Evolutionary conservation across 139 green algal genomes (phyloP), one percentile per base, ranked within the genome.

Genomic region (Chlorella sp.): DNA sequence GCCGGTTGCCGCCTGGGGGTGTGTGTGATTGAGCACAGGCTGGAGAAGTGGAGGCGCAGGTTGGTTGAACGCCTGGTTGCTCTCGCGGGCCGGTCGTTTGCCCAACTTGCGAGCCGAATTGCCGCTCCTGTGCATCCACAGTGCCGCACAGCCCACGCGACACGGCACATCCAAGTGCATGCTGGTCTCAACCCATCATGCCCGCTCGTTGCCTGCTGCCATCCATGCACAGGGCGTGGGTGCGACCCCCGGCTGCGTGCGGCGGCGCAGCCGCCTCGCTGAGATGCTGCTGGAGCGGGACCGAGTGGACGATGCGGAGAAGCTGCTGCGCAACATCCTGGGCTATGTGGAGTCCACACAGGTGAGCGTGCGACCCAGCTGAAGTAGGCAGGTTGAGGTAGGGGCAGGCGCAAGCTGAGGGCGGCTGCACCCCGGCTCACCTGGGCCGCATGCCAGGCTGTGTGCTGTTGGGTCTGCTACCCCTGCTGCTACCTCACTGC

Each of bases 241-340:
- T 24, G 72, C 81, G 5, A 81, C 56, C 5, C 32, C 54, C 8
- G 85, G 78, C 72, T 87, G 77, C 54, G 41, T 79, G 67, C 80
- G 85, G 41, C 75, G 85, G 32, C 70, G 84, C 54, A 67, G 48
- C 13, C 68, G 85, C n/a, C 69, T 88, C 65, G 81, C 72, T 11
- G 86, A 90, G 82, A 85, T 86, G 87, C 81, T 70, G n/a, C 58
- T 83, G 38, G 78, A 90, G 34, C 26, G 17, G 38, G 67, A 84
- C 24, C 40, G 73, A 17, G 43, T 28, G 38, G 64, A 65, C 0
- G 34, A 81, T 22, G 70, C 74, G 19, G 60, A 90, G 72, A 30
- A 38, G 40, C 70, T 85, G 51, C 83, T 89, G 60, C 70, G 73
- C 0, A 43, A 40, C 9, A 43, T 86, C 2, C 60, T 89, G 36